Evolutionary conservation across 139 green algal genomes (phyloP).

Genomic region (Bryopsis sp.): DNA sequence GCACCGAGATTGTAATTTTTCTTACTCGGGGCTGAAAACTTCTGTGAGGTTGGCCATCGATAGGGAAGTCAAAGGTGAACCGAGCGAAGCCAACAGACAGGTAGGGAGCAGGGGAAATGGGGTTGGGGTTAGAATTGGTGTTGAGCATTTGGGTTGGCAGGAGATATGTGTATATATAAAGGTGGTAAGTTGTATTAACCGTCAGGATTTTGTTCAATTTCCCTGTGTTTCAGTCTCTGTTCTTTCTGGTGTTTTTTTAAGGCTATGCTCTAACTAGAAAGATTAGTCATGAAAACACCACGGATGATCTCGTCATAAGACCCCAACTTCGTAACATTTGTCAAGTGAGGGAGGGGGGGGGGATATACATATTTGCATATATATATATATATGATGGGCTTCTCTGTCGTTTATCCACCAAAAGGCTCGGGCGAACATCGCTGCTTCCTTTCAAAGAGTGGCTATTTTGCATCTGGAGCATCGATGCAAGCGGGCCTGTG

Average conservation of each 20-base stretch:
- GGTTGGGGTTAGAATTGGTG: background rate
- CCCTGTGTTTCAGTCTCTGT: too few relatives aligned
- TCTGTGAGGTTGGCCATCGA: slow-evolving; percentile 58
- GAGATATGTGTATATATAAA: background rate
- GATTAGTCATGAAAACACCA: too few relatives aligned
- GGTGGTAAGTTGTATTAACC: background rate
- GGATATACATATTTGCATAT: background rate
- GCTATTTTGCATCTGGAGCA: slow-evolving; percentile 82
- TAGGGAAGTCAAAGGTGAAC: slow-evolving; percentile 18
- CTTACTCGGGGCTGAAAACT: slow-evolving; percentile 94
- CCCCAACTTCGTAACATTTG: background rate
- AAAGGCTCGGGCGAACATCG: slow-evolving; percentile 77
- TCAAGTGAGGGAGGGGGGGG: background rate
- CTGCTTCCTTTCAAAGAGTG: slow-evolving; percentile 83
- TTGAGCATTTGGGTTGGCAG: background rate
- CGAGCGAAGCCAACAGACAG: background rate
- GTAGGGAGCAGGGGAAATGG: background rate
- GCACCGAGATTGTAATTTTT: slow-evolving; percentile 84
- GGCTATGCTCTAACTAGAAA: too few relatives aligned
- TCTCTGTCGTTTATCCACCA: background rate
- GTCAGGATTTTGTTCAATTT: background rate
- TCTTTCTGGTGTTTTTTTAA: too few relatives aligned
- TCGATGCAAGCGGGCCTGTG: slow-evolving; percentile 30
- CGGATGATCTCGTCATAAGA: background rate
- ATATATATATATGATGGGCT: slow-evolving; percentile 11